Evolutionary conservation across 225 moss, liverwort and hornwort species (phyloP).

Genomic region (Climacium dendroides): DNA sequence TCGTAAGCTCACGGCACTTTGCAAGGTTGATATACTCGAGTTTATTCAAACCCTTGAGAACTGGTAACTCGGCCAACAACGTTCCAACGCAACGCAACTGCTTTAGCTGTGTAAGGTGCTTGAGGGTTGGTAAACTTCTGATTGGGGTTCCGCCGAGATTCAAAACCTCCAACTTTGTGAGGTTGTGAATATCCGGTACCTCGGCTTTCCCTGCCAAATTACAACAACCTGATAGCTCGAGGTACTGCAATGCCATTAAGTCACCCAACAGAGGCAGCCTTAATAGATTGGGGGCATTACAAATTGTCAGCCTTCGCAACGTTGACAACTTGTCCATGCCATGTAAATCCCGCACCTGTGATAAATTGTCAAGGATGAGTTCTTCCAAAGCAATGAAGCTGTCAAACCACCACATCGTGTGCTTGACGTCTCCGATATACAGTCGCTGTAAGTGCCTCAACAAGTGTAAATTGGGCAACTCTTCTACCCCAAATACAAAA

Average conservation of each 20-base stretch:
- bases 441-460: neutral
- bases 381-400: neutral
- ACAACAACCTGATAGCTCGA: accelerated
- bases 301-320: neutral
- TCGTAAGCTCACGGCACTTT: neutral
- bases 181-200: neutral
- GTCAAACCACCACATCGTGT: neutral
- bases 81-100: neutral
- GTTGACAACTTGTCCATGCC: neutral
- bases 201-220: neutral
- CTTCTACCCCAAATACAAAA: accelerated
- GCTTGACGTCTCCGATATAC: accelerated
- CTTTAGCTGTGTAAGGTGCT: neutral
- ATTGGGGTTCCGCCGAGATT: neutral
- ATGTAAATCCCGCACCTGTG: neutral
- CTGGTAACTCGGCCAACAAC: neutral
- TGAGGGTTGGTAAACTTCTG: neutral
- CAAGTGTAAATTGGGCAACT: neutral
- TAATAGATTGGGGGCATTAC: neutral
- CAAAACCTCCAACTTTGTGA: neutral
- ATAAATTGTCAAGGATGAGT: neutral
- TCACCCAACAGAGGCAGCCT: neutral
- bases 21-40: accelerated
- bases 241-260: neutral
- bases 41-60: neutral